Evolutionary conservation across 208 protist genomes (phyloP), one percentile per base, ranked within the genome.

Genomic region (Trypanosoma platydactyli): DNA sequence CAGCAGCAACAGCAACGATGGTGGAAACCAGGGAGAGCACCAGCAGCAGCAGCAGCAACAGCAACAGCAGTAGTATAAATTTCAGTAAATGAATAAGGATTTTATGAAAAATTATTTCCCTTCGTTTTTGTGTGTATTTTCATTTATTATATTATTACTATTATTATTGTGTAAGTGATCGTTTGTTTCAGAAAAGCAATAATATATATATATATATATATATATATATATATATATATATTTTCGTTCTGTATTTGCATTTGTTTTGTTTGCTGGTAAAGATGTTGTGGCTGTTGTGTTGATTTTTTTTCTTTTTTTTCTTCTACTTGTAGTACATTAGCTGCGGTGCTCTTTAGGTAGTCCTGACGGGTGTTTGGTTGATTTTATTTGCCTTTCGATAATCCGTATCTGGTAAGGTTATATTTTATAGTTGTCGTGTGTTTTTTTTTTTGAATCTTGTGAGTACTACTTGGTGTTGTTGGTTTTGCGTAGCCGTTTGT

Each of bases 11-110:
- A 68, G 46, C 41, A 72, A 29, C 40, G 62, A 41, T 30, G 48
- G 30, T 18, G 63, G 53, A 22, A 53, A 65, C 25, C 60, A 67
- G 54, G 55, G 55, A 18, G 61, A 71, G 16, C 68, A 80, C 48
- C 58, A 80, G 40, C 62, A 80, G 48, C 16, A 74, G 40, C 52
- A 69, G 44, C 2, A 64, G 22, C 35, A 64, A 27, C 24, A 59
- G 48, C 18, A 73, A 20, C 35, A 75, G 48, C 48, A 80, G 58
- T 22, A 61, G 57, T 15, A 62, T 45, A 42, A 49, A 64, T 18
- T 9, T 18, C 25, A 71, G 16, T 29, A 24, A 15, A 49, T 53
- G 5, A 55, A 38, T 20, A 58, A 24, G 30, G 6, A 51, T 49
- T 54, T 18, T 66, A 15, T n/a, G 11, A 48, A 50, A 66, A 22